Base-by-base conservation (phyloP, 371 early-diverging fungal species). In the Aphelidium insulamus region DNA sequence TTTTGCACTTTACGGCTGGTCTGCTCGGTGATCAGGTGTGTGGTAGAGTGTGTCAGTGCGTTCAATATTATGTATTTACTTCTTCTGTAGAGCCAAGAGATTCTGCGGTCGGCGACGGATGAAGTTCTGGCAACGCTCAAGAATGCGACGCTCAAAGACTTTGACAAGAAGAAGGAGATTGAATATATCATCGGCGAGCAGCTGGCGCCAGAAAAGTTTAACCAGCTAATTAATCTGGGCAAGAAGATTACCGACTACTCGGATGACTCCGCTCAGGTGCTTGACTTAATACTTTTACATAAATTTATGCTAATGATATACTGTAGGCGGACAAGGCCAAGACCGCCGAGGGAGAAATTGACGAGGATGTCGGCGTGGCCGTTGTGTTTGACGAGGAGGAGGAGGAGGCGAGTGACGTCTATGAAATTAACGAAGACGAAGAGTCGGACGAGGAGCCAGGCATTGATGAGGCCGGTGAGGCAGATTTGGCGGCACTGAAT, bases 211-310 rank as follows among this genome's bases (percentile, higher is more conserved):
- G 80, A 83, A 22, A 57, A 71, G 37, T 90, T 88, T 48, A 72
- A 84, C 11, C 72, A 72, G 36, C 64, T 91, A 12, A 66, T 91
- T 25, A 83, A 78, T 39, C 61, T 91, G 25, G 80, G 86, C 8
- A 85, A 86, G 44, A 77, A 82, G 46, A 81, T 95, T 31, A 86
- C 87, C 2, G 97, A 92, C 45, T 92, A 77, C 38, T 32, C 35
- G 26, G 21, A 33, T 17, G 12, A 6, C 19, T n/a, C n/a, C n/a
- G n/a, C n/a, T n/a, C n/a, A n/a, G n/a, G n/a, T n/a, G n/a, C 36
- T 30, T 6, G 43, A 18, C 11, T n/a, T n/a, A n/a, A n/a, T n/a
- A n/a, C n/a, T n/a, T n/a, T n/a, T n/a, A n/a, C n/a, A n/a, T n/a
- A n/a, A n/a, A 44, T 22, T 9, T 54, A 54, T 10, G 47, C 46